These are phyloP conservation scores for Boletus coccyginus DNA, from an alignment of 768 basidiomycete genomes.

Conservation along the genomic window DNA sequence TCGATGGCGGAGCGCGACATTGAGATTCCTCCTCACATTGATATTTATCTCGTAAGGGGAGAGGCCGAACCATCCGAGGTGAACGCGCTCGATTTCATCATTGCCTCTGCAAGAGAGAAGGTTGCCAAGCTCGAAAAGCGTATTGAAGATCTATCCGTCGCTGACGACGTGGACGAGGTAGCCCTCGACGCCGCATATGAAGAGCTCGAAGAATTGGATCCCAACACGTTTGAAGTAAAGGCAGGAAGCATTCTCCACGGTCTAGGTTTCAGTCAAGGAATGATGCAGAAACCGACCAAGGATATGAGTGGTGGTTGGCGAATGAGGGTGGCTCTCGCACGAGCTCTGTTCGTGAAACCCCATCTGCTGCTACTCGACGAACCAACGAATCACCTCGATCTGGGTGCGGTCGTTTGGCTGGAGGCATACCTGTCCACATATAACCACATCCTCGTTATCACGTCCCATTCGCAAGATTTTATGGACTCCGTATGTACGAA, in stretches of 20 bases:
- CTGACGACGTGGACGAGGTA: constrained; percentile 83
- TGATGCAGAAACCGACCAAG: constrained; percentile 97
- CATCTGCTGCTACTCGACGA: constrained; percentile 94
- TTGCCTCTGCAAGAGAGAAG: constrained; percentile 88
- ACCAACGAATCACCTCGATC: constrained; percentile 89
- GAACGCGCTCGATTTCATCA: constrained; percentile 97
- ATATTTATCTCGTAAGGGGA: constrained; percentile 95
- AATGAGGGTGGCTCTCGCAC: constrained; percentile 96
- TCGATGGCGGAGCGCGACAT: constrained; percentile 96
- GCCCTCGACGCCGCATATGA: constrained; percentile 91
- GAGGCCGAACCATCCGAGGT: constrained; percentile 94
- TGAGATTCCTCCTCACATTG: constrained; percentile 90
- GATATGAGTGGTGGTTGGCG: constrained; percentile 99
- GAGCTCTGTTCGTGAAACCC: constrained; percentile 94
- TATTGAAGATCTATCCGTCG: constrained; percentile 91
- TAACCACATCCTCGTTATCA: constrained; percentile 97
- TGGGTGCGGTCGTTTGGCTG: constrained; percentile 98
- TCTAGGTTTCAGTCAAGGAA: constrained; percentile 83
- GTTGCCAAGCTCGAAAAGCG: constrained; percentile 90
- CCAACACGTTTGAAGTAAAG: constrained; percentile 92
- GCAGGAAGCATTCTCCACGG: constrained; percentile 96
- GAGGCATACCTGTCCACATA: constrained; percentile 98
- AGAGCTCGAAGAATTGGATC: constrained; percentile 96
- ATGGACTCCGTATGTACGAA: constrained; percentile 98
- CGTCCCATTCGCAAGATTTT: constrained; percentile 99